Evolutionary conservation across 2,329 filamentous ascomycete species (phyloP), one percentile per base, ranked within the genome.

Genomic region (Talaromyces sp.): DNA sequence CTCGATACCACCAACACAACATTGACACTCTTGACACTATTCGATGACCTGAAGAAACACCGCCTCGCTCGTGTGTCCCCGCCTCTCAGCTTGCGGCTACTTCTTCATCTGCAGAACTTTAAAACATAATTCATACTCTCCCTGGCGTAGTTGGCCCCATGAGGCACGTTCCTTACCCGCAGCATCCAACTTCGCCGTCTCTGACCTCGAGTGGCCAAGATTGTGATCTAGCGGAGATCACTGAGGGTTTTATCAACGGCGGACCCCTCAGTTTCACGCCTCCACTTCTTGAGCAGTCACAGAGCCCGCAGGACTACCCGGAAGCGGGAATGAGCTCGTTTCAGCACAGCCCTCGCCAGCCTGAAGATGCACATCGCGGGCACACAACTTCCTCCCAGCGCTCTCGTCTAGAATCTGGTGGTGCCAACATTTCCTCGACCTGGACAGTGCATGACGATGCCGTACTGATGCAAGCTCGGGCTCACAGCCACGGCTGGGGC

Each of bases 401-500:
- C 24, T 35, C 55, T 27, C 48, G 57, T 12, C 56, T 51, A 11
- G 58, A 57, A 17, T 41, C 53, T 35, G 55, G 35, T 7, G n/a
- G 43, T 35, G 38, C 62, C 19, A 64, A 63, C 26, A 53, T 62
- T 38, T 61, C 67, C 12, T 84, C 84, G 9, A 86, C 87, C 0
- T 96, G 91, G 91, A 88, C 84, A 32, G 78, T 83, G 1, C 81
- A 85, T 54, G 90, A 94, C 66, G 91, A 96, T 73, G 83, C 88
- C 67, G 85, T 85, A 41, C 83, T 96, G 50, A 80, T 93, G 63
- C 77, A 80, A 50, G 89, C 90, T 17, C 85, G 91, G 57, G 84
- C 88, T 54, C 85, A 87, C 68, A 89, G 89, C 26, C 82, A 92
- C 72, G 93, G 92, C 75, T 96, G 91, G 91, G 83, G 85, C 58